Evolutionary conservation across 2,329 filamentous ascomycete genomes (phyloP).

Genomic region (Aspergillus sp.): DNA sequence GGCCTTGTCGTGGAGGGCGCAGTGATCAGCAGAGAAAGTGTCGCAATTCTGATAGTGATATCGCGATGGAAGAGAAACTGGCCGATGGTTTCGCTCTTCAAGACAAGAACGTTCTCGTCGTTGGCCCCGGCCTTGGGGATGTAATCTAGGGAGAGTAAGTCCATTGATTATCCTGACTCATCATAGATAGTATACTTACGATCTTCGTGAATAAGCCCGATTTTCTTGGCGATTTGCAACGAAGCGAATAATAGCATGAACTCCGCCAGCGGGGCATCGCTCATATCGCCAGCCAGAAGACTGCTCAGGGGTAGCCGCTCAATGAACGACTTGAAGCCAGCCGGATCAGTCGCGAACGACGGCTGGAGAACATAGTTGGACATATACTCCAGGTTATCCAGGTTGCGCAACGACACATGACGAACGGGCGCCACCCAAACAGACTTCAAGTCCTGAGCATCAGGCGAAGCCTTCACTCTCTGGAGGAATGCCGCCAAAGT

Average conservation of each 20-base stretch:
- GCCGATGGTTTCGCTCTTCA: slow-evolving; percentile 39
- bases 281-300: slow-evolving; percentile 49
- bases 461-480: slow-evolving; percentile 26
- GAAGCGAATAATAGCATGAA: slow-evolving; percentile 65
- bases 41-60: slow-evolving; percentile 71
- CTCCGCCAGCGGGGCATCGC: slow-evolving; percentile 53
- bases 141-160: slow-evolving; percentile 27
- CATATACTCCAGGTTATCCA: slow-evolving; percentile 37
- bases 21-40: slow-evolving; percentile 75
- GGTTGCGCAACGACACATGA: slow-evolving; percentile 38
- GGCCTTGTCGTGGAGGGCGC: slow-evolving; percentile 74
- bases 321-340: slow-evolving; percentile 53
- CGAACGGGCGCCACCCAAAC: slow-evolving; percentile 42
- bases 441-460: slow-evolving; percentile 19
- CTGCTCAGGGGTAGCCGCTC: slow-evolving; percentile 56
- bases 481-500: slow-evolving; percentile 32
- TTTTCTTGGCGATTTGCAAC: slow-evolving; percentile 71
- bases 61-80: slow-evolving; percentile 51
- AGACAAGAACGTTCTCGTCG: slow-evolving; percentile 26
- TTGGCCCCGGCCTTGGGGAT: slow-evolving; percentile 23
- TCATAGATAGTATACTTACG: no score
- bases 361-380: slow-evolving; percentile 40
- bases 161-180: no score
- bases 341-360: slow-evolving; percentile 35
- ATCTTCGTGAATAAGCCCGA: slow-evolving; percentile 69